Evolutionary conservation across 2,329 filamentous ascomycete genomes (phyloP).

Genomic region (Colletotrichum sp.): DNA sequence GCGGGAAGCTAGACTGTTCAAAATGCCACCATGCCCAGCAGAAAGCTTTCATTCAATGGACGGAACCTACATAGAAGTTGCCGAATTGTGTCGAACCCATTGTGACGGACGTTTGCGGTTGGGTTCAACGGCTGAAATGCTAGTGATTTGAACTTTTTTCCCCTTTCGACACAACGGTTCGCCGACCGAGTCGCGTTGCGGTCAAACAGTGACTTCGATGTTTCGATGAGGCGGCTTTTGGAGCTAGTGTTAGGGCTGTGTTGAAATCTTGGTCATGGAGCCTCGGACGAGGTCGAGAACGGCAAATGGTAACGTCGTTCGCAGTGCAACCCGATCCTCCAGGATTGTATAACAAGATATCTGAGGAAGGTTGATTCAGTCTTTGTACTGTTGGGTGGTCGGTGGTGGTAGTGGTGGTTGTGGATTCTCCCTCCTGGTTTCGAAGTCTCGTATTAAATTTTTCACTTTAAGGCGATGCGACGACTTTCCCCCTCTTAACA

Average conservation of each 20-base stretch:
- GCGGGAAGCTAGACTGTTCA: conserved; percentile 26
- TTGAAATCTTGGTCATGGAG: background rate
- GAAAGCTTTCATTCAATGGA: conserved; percentile 15
- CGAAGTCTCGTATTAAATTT: background rate
- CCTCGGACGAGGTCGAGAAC: background rate
- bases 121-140: background rate
- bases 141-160: background rate
- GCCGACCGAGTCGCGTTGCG: background rate
- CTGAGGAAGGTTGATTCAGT: background rate
- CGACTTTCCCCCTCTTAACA: background rate
- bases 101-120: conserved; percentile 26
- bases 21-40: background rate
- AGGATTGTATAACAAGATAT: background rate
- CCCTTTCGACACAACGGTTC: background rate
- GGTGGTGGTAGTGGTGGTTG: background rate
- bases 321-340: background rate
- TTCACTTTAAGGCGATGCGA: background rate
- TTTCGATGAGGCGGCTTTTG: background rate
- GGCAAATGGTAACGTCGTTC: background rate
- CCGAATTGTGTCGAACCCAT: conserved; percentile 69
- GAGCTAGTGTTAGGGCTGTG: background rate
- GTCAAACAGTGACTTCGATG: background rate
- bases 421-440: conserved; percentile 2
- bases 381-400: background rate
- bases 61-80: conserved; percentile 59